Evolutionary conservation across 805 yeast species (phyloP), one percentile per base, ranked within the genome.

Genomic region (Nakazawaea ishiwadae): DNA sequence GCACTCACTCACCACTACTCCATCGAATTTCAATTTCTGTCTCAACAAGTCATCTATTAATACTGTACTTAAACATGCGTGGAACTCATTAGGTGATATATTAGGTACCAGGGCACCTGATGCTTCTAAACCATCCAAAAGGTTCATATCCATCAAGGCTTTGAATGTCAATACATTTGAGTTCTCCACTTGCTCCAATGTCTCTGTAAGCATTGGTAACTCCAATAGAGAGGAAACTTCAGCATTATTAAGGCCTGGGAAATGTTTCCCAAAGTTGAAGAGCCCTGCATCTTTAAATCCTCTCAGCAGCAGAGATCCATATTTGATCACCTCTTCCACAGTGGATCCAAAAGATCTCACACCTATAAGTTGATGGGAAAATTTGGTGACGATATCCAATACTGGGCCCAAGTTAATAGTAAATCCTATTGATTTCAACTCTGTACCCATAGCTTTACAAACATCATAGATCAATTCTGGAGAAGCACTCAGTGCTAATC

Each of bases 51-150:
- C 74, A 24, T 71, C 66, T 8, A 79, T 61, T 7, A 79, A 62
- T 1, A 69, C 55, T 5, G 81, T 81, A 24, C 78, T 71, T 43
- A 79, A 60, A 47, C 84, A 78, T 4, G 84, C 83, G 52, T 78
- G 82, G 28, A 75, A 69, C 49, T 79, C 84, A 47, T 75, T 76
- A 9, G 77, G 77, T 19, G 78, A 66, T 12, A 79, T 68, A 30
- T 73, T 69, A 0, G 85, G 84, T 11, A 79, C 76, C 2, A 81
- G 83, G 48, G 82, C 77, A 12, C 84, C 83, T 12, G 82, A 80
- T 3, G 78, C 81, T 55, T 71, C 63, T 14, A 79, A 60, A 1
- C 81, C 76, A 54, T 78, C 84, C 35, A 79, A 55, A 6, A 69
- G 45, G 21, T 60, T 65, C 31, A 23, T n/a, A 32, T 69, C 63